These are phyloP conservation scores for Bisporella sp. DNA, from an alignment of 2,329 filamentous ascomycete genomes.

Conservation along the genomic window DNA sequence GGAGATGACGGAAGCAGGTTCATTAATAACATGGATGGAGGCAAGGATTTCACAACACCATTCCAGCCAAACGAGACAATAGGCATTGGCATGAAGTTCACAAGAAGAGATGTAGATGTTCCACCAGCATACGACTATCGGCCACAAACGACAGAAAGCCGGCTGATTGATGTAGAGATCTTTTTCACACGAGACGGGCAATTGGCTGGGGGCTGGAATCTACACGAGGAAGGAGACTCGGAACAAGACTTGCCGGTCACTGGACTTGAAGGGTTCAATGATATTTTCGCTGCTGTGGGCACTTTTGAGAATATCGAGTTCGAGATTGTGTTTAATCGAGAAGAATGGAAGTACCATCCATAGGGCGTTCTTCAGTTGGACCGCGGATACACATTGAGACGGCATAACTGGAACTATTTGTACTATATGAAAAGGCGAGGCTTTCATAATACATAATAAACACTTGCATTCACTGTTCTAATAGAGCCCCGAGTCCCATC, in stretches of 20 bases:
- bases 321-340: conserved; percentile 56
- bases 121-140: conserved; percentile 24
- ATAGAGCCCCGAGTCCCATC: too few species aligned
- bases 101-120: conserved; percentile 15
- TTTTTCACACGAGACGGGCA: conserved; percentile 67
- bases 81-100: conserved; percentile 64
- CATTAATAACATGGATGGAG: conserved; percentile 69
- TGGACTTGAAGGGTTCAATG: conserved; percentile 65
- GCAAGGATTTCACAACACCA: conserved; percentile 57
- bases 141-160: conserved; percentile 12
- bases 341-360: conserved; percentile 47
- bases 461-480: too few species aligned
- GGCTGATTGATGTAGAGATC: conserved; percentile 43
- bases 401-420: too few species aligned
- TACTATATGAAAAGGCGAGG: too few species aligned
- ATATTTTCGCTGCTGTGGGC: conserved; percentile 65
- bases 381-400: too few species aligned
- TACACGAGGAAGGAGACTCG: conserved; percentile 67
- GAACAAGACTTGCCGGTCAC: conserved; percentile 53
- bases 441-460: too few species aligned
- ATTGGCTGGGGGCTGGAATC: conserved; percentile 56
- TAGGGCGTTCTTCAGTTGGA: conserved; percentile 1
- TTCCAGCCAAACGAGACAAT: conserved; percentile 61
- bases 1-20: conserved; percentile 73
- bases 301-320: conserved; percentile 62